These are phyloP conservation scores for Tolypocladium guangdongense DNA, from an alignment of 2,329 filamentous ascomycete species.

Conservation along the genomic window DNA sequence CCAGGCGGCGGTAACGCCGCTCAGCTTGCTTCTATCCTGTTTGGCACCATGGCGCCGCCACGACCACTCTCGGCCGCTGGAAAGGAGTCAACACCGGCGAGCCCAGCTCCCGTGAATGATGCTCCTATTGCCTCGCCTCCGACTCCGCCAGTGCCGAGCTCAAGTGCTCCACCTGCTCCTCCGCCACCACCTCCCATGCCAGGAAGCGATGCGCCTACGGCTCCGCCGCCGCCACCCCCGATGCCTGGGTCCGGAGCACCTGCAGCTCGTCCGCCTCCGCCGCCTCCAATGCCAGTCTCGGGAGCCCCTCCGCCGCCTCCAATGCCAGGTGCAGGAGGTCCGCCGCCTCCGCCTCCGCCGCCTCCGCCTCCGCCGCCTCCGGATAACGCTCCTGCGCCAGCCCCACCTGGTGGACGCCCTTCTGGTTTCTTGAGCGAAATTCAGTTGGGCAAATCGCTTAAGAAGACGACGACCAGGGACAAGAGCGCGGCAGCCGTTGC, in stretches of 20 bases:
- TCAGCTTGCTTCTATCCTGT: slow-evolving; percentile 86
- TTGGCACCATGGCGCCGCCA: slow-evolving; percentile 93
- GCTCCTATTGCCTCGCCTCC: slow-evolving; percentile 28
- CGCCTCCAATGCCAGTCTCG: slow-evolving; percentile 22
- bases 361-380: slow-evolving; percentile 36
- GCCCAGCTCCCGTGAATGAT: slow-evolving; percentile 27
- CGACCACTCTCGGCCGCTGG: slow-evolving; percentile 77
- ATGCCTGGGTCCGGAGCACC: slow-evolving; percentile 15
- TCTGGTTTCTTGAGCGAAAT: slow-evolving; percentile 71
- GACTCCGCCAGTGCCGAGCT: slow-evolving; percentile 18
- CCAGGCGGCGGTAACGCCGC: slow-evolving; percentile 77
- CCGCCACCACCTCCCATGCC: slow-evolving; percentile 18
- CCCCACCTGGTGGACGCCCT: slow-evolving; percentile 39
- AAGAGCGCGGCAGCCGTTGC: slow-evolving; percentile 61
- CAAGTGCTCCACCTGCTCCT: slow-evolving; percentile 18
- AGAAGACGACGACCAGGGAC: slow-evolving; percentile 85
- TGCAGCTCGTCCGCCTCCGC: slow-evolving; percentile 18
- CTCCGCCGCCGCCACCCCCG: slow-evolving; percentile 16
- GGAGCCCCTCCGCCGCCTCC: slow-evolving; percentile 25
- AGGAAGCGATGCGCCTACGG: slow-evolving; percentile 11
- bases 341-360: slow-evolving; percentile 33
- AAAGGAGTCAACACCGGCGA: slow-evolving; percentile 43
- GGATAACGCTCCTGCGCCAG: slow-evolving; percentile 28
- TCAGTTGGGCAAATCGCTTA: slow-evolving; percentile 64
- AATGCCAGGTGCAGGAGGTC: slow-evolving; percentile 20